Conservation (phyloP, 2,329 filamentous ascomycete species). For the Alternaria sp. region DNA sequence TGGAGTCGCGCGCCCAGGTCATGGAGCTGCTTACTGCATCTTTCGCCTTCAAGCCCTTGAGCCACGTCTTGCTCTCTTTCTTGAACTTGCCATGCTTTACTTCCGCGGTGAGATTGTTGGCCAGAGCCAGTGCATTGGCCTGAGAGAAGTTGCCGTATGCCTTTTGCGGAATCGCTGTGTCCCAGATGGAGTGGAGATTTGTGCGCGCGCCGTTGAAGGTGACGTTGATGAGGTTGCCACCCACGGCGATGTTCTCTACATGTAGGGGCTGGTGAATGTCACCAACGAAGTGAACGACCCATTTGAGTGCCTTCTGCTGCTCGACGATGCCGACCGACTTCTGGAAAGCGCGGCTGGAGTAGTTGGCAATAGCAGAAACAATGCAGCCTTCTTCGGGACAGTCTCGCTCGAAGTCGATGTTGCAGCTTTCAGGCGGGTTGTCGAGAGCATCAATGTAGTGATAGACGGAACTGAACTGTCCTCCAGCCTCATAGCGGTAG, state of each 20-base stretch:
- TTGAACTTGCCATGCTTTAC: constrained; percentile 53
- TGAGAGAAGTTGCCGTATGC: constrained; percentile 51
- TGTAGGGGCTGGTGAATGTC: constrained; percentile 79
- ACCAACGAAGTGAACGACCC: constrained; percentile 66
- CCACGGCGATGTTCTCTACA: constrained; percentile 57
- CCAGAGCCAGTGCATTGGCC: constrained; percentile 51
- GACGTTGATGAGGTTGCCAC: constrained; percentile 56
- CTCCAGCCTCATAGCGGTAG: constrained; percentile 59
- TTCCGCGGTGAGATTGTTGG: constrained; percentile 45
- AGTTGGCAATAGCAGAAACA: constrained; percentile 62
- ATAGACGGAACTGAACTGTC: constrained; percentile 56
- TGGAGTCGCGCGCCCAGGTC: constrained; percentile 55
- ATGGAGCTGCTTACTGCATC: constrained; percentile 50
- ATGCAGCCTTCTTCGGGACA: constrained; percentile 61
- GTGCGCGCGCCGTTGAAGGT: constrained; percentile 53
- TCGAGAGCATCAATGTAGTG: constrained; percentile 64
- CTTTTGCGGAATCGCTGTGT: constrained; percentile 56
- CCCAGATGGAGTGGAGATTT: constrained; percentile 57
- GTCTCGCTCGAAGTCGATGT: constrained; percentile 61
- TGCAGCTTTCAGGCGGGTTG: constrained; percentile 57
- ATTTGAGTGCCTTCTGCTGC: constrained; percentile 57
- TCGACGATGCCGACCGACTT: constrained; percentile 40
- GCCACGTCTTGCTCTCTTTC: constrained; percentile 44
- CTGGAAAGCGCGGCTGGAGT: constrained; percentile 51
- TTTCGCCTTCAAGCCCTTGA: constrained; percentile 46